Conservation (phyloP, 2,329 filamentous ascomycete species). For the Penicillium sp. region DNA sequence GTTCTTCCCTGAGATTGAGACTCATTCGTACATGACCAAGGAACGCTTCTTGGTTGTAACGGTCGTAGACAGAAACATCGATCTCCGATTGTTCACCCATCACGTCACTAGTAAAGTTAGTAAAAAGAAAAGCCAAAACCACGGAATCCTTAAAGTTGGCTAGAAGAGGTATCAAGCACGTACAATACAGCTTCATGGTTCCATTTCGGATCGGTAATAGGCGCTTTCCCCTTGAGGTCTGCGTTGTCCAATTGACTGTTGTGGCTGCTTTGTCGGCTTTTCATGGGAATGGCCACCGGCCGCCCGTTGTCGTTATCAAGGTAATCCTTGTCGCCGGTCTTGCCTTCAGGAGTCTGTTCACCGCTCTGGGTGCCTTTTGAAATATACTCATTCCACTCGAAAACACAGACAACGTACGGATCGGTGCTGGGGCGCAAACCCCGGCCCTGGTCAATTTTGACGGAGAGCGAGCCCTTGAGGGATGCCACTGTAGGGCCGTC, state of each 20-base stretch:
- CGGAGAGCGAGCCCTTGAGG: conserved; percentile 80
- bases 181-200: conserved; percentile 94
- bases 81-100: conserved; percentile 86
- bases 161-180: no score
- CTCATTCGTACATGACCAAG: conserved; percentile 84
- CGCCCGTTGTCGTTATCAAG: conserved; percentile 77
- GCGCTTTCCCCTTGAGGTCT: conserved; percentile 56
- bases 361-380: conserved; percentile 73
- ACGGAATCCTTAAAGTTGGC: no score
- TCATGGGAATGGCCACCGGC: conserved; percentile 94
- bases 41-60: conserved; percentile 78
- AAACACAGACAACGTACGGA: conserved; percentile 94
- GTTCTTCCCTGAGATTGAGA: conserved; percentile 64
- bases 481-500: conserved; percentile 62
- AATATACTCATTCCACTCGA: conserved; percentile 94
- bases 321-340: conserved; percentile 52
- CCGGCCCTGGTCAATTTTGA: conserved; percentile 82
- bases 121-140: background rate
- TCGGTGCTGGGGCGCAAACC: conserved; percentile 77
- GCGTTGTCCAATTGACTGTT: conserved; percentile 71
- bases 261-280: conserved; percentile 92
- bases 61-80: conserved; percentile 91
- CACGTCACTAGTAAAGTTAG: conserved; percentile 67
- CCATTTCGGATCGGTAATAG: conserved; percentile 84
- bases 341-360: conserved; percentile 60